phyloP scores from a whole-genome alignment of 805 yeast genomes.

The Candida tammaniensis region DNA sequence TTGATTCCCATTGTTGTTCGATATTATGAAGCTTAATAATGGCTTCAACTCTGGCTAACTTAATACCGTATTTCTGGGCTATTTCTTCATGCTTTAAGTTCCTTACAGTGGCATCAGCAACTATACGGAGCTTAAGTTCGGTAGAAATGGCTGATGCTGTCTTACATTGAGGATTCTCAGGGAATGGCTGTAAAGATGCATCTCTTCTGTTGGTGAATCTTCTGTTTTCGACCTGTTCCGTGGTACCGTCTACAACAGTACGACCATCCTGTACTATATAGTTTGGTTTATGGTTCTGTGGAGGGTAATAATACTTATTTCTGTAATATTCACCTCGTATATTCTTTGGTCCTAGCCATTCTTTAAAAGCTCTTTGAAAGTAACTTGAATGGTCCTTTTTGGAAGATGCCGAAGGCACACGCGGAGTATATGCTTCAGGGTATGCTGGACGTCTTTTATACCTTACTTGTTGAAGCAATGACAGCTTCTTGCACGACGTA shows the following conservation, averaged over 20 bases:
- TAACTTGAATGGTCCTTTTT: slow-evolving; percentile 48
- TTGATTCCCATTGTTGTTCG: slow-evolving; percentile 58
- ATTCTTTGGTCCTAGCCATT: slow-evolving; percentile 80
- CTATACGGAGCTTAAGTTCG: slow-evolving; percentile 58
- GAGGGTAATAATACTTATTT: slow-evolving; percentile 72
- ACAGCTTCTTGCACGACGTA: too few species aligned
- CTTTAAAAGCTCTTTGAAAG: slow-evolving; percentile 61
- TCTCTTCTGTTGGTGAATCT: slow-evolving; percentile 20
- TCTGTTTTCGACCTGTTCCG: slow-evolving; percentile 3
- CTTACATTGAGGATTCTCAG: slow-evolving; percentile 64
- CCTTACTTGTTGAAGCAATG: slow-evolving; percentile 9
- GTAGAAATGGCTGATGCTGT: slow-evolving; percentile 63
- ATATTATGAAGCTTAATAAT: slow-evolving; percentile 63
- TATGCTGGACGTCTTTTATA: slow-evolving; percentile 28
- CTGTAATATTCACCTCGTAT: slow-evolving; percentile 75
- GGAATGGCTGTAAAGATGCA: slow-evolving; percentile 70
- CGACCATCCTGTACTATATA: slow-evolving; percentile 61
- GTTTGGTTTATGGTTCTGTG: slow-evolving; percentile 67
- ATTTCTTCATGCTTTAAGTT: slow-evolving; percentile 65
- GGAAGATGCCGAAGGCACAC: slow-evolving; percentile 27
- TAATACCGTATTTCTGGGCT: slow-evolving; percentile 75
- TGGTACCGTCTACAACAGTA: slow-evolving; percentile 17
- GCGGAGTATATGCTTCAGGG: slow-evolving; percentile 30
- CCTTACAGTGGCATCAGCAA: slow-evolving; percentile 50
- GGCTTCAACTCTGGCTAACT: slow-evolving; percentile 89